These are phyloP conservation scores for Sherardia arvensis DNA, from an alignment of 257 asterid genomes.

Conservation along the genomic window DNA sequence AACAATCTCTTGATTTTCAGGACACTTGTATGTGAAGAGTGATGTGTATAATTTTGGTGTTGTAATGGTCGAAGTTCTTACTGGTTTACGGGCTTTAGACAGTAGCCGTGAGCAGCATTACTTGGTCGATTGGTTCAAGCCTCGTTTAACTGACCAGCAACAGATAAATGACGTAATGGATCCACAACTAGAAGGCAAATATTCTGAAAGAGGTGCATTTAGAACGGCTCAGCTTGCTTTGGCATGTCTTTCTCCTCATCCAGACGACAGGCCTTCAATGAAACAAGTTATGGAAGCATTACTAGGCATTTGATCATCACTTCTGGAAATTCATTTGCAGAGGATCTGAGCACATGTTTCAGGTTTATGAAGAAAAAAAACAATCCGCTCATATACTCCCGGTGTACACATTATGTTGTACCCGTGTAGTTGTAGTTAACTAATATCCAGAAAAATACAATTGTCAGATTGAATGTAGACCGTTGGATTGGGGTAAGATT, in stretches of 20 bases:
- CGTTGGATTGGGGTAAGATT: no score
- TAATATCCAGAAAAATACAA: no score
- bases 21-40: conserved; percentile 49
- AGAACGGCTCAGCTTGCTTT: conserved; percentile 47
- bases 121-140: conserved; percentile 52
- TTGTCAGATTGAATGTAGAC: no score
- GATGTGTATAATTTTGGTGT: conserved; percentile 69
- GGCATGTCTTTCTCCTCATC: conserved; percentile 37
- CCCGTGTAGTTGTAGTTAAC: no score
- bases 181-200: conserved; percentile 41
- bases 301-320: conserved; percentile 13
- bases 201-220: conserved; percentile 41
- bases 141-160: conserved; percentile 32
- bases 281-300: conserved; percentile 43
- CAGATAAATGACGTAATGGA: conserved; percentile 44
- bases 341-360: no score
- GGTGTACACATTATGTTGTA: no score
- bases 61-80: conserved; percentile 51
- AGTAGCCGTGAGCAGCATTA: conserved; percentile 28
- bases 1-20: conserved; percentile 23
- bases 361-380: no score
- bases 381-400: no score
- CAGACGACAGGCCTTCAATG: conserved; percentile 52
- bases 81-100: conserved; percentile 45
- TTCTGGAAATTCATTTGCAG: neutral